Evolutionary conservation across 129 eudicot genomes (phyloP).

Genomic region (Chrysanthemum makinoi): DNA sequence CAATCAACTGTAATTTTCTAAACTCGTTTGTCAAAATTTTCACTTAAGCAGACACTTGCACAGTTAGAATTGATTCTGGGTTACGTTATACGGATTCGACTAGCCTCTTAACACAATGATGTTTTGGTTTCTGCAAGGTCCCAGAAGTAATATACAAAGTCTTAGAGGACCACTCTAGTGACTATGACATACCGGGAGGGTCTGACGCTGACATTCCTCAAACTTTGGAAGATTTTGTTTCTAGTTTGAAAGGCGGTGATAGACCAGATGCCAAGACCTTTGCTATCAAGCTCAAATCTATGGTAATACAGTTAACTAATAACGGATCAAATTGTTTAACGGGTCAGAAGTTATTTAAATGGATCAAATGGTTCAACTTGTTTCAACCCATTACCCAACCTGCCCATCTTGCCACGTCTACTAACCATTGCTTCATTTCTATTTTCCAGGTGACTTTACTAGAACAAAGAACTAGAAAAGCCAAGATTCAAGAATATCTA

Average conservation of each 20-base stretch:
- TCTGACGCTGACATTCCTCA: conserved; percentile 58
- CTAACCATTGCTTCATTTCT: background rate
- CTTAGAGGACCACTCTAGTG: conserved; percentile 55
- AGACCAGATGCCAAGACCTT: conserved; percentile 79
- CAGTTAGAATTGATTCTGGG: background rate
- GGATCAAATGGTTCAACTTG: background rate
- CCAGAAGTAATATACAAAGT: conserved; percentile 90
- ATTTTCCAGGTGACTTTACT: conserved; percentile 63
- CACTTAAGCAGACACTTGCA: background rate
- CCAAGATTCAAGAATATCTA: conserved; percentile 85
- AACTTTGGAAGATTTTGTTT: conserved; percentile 70
- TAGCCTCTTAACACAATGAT: conserved; percentile 6
- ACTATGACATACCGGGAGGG: conserved; percentile 43
- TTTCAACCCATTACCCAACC: background rate
- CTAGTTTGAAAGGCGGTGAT: conserved; percentile 49
- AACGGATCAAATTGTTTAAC: background rate
- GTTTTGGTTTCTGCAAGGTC: conserved; percentile 43
- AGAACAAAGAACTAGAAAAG: conserved; percentile 83
- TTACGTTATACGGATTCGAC: background rate
- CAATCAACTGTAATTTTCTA: conserved; percentile 56
- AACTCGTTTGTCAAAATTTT: conserved; percentile 1
- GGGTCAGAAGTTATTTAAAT: background rate
- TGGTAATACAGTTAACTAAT: conserved; percentile 42
- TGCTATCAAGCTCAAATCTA: conserved; percentile 79
- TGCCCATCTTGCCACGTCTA: background rate